A percentile compares a stretch with the other conserved stretches of the same genome.
phyloP scores from a whole-genome alignment of 331 rosid species.

The Malus hybrid region DNA sequence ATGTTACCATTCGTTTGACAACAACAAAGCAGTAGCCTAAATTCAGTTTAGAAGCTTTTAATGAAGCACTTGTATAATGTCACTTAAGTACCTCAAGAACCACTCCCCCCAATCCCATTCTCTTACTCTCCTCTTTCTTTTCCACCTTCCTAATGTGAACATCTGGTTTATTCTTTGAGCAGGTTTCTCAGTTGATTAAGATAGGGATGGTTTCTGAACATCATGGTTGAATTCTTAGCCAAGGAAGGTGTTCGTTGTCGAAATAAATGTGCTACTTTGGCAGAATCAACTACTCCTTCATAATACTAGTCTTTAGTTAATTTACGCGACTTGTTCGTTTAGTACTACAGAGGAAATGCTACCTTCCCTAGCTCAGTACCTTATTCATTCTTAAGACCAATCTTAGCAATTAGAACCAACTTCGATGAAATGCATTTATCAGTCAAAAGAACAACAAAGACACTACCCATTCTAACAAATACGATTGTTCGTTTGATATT shows the following conservation, averaged over 20 bases:
- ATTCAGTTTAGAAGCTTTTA: background rate
- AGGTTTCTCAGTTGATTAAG: background rate
- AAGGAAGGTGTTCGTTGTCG: background rate
- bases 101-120: background rate
- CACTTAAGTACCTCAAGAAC: background rate
- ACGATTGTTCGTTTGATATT: background rate
- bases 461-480: background rate
- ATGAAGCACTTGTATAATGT: background rate
- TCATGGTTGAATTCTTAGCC: background rate
- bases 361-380: background rate
- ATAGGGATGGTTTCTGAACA: background rate
- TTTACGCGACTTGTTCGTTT: background rate
- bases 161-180: background rate
- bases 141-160: background rate
- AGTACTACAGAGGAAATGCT: background rate
- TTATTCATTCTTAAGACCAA: background rate
- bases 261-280: background rate
- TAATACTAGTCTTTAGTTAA: background rate
- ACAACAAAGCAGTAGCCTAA: background rate
- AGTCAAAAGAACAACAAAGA: background rate
- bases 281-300: background rate
- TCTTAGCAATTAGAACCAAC: background rate
- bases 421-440: background rate
- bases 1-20: background rate
- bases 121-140: background rate